phyloP scores from a whole-genome alignment of 2,329 filamentous ascomycete genomes.

The Colletotrichum sp. region DNA sequence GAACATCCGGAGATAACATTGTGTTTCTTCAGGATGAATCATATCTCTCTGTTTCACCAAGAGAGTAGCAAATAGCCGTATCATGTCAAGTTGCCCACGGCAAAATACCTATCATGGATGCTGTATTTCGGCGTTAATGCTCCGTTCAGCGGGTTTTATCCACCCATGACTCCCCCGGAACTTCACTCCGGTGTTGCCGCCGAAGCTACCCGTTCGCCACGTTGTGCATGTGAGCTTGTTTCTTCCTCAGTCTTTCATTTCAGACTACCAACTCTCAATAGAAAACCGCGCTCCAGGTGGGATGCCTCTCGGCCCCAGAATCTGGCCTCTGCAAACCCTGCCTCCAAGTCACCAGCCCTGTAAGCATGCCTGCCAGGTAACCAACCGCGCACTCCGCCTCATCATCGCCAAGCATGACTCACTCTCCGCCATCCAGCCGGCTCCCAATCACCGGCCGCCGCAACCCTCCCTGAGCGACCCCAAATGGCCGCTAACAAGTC shows the following conservation, averaged over 20 bases:
- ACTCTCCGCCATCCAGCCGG: not conserved
- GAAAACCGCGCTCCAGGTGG: not conserved
- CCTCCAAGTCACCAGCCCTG: not conserved
- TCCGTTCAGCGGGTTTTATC: not conserved
- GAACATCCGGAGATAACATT: not conserved
- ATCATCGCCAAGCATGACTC: conserved; percentile 17
- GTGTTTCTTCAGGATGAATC: not conserved
- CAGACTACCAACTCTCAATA: not conserved
- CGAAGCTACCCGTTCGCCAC: not conserved
- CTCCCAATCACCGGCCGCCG: not conserved
- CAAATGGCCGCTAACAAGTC: not conserved
- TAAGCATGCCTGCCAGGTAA: conserved; percentile 11
- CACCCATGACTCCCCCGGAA: not conserved
- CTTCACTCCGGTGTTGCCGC: not conserved
- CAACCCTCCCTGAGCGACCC: not conserved
- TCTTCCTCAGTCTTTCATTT: not conserved
- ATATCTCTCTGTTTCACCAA: not conserved
- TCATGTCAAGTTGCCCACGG: too few relatives aligned
- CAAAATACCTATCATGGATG: too few relatives aligned
- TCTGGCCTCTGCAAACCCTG: not conserved
- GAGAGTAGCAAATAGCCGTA: not conserved
- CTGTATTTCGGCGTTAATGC: not conserved
- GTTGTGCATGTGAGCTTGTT: not conserved
- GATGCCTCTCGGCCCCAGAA: not conserved
- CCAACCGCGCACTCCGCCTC: conserved; percentile 2